Base-by-base conservation (phyloP, 805 yeast species). In the Cyberlindnera mycetangii region DNA sequence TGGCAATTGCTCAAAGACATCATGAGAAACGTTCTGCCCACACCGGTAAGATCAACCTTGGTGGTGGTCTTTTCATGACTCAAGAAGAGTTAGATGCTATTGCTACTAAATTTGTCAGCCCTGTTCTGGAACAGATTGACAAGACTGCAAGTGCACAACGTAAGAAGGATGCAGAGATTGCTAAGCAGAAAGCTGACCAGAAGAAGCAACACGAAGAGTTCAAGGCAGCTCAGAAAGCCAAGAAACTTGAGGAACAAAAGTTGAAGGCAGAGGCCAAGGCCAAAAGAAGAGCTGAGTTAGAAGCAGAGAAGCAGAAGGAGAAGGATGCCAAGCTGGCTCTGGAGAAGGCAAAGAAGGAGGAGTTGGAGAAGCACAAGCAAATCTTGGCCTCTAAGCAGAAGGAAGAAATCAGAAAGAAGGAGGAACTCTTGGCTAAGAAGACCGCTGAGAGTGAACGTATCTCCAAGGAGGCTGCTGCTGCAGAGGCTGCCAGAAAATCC, bases 51-150 rank as follows among this genome's bases (percentile, higher is more conserved):
- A 70, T 89, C 55, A 74, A 88, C 58, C 67, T 92, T 50, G 99
- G 99, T 48, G 96, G 95, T 50, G 98, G 97, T 2, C 72, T 87
- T 46, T 78, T 75, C 58, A 79, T 92, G 75, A 72, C 85, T 32
- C 84, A 76, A 48, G 75, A 71, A 17, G 97, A 90, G 58, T 78
- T 93, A 49, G 84, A 87, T 51, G 75, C 75, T 41, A 77, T 92
- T 69, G 98, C 99, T 17, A 69, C 79, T 48, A 75, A 81, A 37
- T 72, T 86, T 58, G 96, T 93, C 46, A 74, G 77, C 53, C 99
- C 99, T 8, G 89, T 92, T 5, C 70, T 92, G 57, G 74, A 71
- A 32, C 90, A 88, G 63, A 79, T 92, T 57, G 72, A 77, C 54
- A 66, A 71, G 37, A 83, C 85, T 59, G 95, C 95, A 17, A 71